phyloP scores from a whole-genome alignment of 2,329 filamentous ascomycete species.

The Pochonia chlamydosporia region DNA sequence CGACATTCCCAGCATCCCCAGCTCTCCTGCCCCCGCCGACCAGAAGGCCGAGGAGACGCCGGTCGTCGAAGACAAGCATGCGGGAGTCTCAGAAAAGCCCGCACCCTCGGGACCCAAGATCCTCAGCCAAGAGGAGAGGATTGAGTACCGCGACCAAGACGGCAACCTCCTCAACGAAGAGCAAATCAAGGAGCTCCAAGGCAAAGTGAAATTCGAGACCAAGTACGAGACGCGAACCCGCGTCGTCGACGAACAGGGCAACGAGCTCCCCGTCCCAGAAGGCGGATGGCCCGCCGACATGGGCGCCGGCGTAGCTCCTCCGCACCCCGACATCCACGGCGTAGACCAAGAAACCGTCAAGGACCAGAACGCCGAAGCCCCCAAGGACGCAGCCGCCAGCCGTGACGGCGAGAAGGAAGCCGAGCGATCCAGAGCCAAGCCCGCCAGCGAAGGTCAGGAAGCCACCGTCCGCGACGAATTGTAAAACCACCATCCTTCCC shows the following conservation, averaged over 20 bases:
- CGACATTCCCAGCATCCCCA: slow-evolving; percentile 20
- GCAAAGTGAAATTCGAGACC: slow-evolving; percentile 93
- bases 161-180: slow-evolving; percentile 83
- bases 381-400: slow-evolving; percentile 38
- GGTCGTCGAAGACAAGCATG: slow-evolving; percentile 2
- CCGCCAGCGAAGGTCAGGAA: slow-evolving; percentile 57
- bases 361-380: slow-evolving; percentile 31
- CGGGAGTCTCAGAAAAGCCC: slow-evolving; percentile 43
- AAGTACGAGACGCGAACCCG: slow-evolving; percentile 92
- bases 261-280: slow-evolving; percentile 56
- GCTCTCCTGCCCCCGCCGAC: slow-evolving; percentile 12
- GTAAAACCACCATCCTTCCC: slow-evolving; percentile 17
- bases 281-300: slow-evolving; percentile 32
- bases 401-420: slow-evolving; percentile 55
- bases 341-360: slow-evolving; percentile 53
- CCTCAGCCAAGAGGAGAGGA: slow-evolving; percentile 63
- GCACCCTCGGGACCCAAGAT: slow-evolving; percentile 43
- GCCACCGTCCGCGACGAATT: slow-evolving; percentile 40
- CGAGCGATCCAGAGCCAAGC: slow-evolving; percentile 51
- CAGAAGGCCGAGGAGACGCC: neutral
- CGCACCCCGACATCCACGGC: slow-evolving; percentile 57
- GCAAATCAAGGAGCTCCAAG: slow-evolving; percentile 77
- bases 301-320: slow-evolving; percentile 44
- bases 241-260: slow-evolving; percentile 72
- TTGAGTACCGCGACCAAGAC: slow-evolving; percentile 77